Evolutionary conservation across 306 rosid species (phyloP), one percentile per base, ranked within the genome.

Genomic region (Crotalaria pallida): DNA sequence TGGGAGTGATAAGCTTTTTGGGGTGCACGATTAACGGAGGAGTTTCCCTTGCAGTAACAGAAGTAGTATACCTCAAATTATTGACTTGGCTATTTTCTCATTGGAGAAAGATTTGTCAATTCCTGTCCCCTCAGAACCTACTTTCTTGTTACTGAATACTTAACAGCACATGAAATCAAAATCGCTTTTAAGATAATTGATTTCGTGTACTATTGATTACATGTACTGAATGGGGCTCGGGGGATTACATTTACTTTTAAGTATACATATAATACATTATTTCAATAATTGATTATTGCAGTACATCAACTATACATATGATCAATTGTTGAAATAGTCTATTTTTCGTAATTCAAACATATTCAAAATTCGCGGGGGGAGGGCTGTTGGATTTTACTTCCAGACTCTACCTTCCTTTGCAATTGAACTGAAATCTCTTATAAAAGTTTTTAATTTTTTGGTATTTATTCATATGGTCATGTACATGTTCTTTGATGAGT

Each of bases 391-490:
- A 26, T 71, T 71, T 71, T 41, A 31, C 55, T 45, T 64, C 31
- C 41, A 47, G 64, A 40, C 48, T 55, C 57, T 31, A 63, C 71
- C 23, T 26, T 51, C 61, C 71, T 67, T 79, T 41, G 29, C 57
- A 66, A 23, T 50, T 72, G 64, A 48, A 58, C 65, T 45, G 18
- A 72, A 79, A 50, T 48, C 24, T 66, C 33, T 49, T 56, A 49
- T 48, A 65, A 40, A 66, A 7, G 11, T 50, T 41, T 40, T n/a
- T 66, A 59, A 43, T 69, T 71, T 76, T 36, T 64, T 48, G 33
- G 4, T 49, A 41, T 53, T 47, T 26, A 60, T 73, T 7, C 34
- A 45, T 61, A 43, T 58, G 44, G 36, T 43, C 29, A 38, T 55
- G 24, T 29, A 47, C 23, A 33, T 51, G 50, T 27, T 50, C 43